A percentile compares a stretch with the other conserved stretches of the same genome.
Evolutionary conservation across 441 rosid genomes (phyloP).

Genomic region (Flueggea neowawraea): DNA sequence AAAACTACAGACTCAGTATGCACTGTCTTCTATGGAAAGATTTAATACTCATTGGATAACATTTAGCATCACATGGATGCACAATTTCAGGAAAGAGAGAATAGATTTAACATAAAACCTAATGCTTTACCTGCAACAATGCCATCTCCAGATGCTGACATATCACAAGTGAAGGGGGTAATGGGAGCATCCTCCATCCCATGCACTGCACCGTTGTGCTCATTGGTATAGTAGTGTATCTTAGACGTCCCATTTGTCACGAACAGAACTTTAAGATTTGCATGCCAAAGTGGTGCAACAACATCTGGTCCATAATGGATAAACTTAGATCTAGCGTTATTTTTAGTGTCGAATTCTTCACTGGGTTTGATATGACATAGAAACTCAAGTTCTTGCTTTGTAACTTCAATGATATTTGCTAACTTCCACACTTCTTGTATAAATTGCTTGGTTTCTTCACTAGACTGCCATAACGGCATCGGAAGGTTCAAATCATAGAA

Average conservation of each 20-base stretch:
- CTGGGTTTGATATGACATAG: constrained; percentile 63
- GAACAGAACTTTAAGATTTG: constrained; percentile 74
- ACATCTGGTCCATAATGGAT: constrained; percentile 59
- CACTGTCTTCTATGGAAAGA: too few species aligned
- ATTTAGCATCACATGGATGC: background rate
- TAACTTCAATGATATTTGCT: constrained; percentile 73
- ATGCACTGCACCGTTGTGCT: constrained; percentile 67
- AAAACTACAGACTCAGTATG: too few species aligned
- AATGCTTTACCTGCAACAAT: constrained; percentile 72
- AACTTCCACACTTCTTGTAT: constrained; percentile 72
- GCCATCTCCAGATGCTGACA: constrained; percentile 97
- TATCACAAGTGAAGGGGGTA: constrained; percentile 75
- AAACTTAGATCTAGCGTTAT: constrained; percentile 63
- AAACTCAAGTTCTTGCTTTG: constrained; percentile 94
- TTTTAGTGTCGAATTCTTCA: constrained; percentile 69
- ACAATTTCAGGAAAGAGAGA: background rate
- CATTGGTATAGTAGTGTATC: constrained; percentile 83
- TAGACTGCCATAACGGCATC: constrained; percentile 74
- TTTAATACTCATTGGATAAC: too few species aligned
- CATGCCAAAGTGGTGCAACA: constrained; percentile 76
- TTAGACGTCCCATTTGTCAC: constrained; percentile 93
- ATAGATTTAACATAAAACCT: background rate
- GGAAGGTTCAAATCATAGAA: constrained; percentile 89
- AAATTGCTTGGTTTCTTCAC: constrained; percentile 66
- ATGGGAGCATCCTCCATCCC: constrained; percentile 88